A percentile compares a stretch with the other conserved stretches of the same genome.
These are phyloP conservation scores for Paecilomyces fulvus DNA, from an alignment of 2,329 filamentous ascomycete genomes.

Conservation along the genomic window DNA sequence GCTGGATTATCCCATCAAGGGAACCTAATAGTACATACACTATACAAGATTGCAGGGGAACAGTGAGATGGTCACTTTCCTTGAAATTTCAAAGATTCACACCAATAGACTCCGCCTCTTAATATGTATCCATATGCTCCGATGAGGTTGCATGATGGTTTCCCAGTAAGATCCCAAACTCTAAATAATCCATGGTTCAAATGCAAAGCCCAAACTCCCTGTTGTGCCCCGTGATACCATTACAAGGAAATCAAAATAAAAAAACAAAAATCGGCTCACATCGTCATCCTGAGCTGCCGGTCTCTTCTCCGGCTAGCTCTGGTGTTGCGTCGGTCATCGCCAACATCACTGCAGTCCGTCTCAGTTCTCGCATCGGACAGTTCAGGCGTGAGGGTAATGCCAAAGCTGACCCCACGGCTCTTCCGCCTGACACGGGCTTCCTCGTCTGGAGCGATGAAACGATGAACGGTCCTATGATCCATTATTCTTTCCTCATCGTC, in stretches of 20 bases:
- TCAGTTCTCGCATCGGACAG: constrained; percentile 30
- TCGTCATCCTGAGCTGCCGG: constrained; percentile 26
- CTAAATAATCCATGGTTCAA: background rate
- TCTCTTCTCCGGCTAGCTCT: constrained; percentile 25
- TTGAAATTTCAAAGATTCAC: background rate
- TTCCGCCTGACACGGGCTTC: constrained; percentile 43
- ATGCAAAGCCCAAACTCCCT: background rate
- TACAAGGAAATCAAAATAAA: background rate
- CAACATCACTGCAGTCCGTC: constrained; percentile 28
- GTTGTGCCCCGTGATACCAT: background rate
- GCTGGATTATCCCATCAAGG: background rate
- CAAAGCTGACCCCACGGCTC: constrained; percentile 28
- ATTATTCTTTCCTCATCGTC: constrained; percentile 64
- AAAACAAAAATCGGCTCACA: constrained; percentile 11
- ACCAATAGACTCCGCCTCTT: background rate
- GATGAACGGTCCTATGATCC: constrained; percentile 80
- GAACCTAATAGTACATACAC: background rate
- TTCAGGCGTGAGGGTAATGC: constrained; percentile 29
- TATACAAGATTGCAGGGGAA: background rate
- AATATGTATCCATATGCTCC: background rate
- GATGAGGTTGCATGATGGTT: background rate
- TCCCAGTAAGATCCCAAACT: background rate
- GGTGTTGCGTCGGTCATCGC: constrained; percentile 26
- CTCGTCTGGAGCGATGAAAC: constrained; percentile 66
- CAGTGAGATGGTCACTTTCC: background rate